Conservation (phyloP, 2,329 filamentous ascomycete species). For the Dactylellina leptospora region DNA sequence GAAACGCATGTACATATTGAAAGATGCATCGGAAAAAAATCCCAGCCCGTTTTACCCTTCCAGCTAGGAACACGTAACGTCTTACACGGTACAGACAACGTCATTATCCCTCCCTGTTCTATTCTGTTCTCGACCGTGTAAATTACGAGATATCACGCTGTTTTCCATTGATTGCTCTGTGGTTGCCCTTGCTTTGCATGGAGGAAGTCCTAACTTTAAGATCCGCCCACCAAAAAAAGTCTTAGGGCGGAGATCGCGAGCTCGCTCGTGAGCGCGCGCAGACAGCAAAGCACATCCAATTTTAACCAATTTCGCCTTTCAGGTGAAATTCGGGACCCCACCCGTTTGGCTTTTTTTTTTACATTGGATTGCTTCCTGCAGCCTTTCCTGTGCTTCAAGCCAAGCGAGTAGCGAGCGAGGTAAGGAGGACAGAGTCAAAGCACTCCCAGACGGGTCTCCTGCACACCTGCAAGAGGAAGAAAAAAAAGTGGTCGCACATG, state of each 20-base stretch:
- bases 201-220: slow-evolving; percentile 47
- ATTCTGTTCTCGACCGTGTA: slow-evolving; percentile 5
- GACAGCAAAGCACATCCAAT: slow-evolving; percentile 19
- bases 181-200: slow-evolving; percentile 19
- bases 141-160: slow-evolving; percentile 6
- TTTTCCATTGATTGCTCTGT: slow-evolving; percentile 24
- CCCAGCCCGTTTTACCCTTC: slow-evolving; percentile 11
- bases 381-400: slow-evolving; percentile 43
- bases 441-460: slow-evolving; percentile 17
- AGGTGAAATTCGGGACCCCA: slow-evolving; percentile 51
- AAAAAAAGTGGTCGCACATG: slow-evolving; percentile 24
- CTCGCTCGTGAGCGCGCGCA: slow-evolving; percentile 48
- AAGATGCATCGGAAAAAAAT: slow-evolving; percentile 37
- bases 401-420: slow-evolving; percentile 51
- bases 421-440: slow-evolving; percentile 38
- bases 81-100: slow-evolving; percentile 41
- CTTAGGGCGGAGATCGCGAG: slow-evolving; percentile 36
- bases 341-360: slow-evolving; percentile 44
- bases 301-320: slow-evolving; percentile 12
- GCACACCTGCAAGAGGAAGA: slow-evolving; percentile 1
- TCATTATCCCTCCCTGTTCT: slow-evolving; percentile 30
- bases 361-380: slow-evolving; percentile 23
- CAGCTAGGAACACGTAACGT: slow-evolving; percentile 44
- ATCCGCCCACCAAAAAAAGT: slow-evolving; percentile 5
- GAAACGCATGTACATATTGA: slow-evolving; percentile 4